Evolutionary conservation across 495 filamentous ascomycete genomes (phyloP).

Genomic region (Podospora anserina): DNA sequence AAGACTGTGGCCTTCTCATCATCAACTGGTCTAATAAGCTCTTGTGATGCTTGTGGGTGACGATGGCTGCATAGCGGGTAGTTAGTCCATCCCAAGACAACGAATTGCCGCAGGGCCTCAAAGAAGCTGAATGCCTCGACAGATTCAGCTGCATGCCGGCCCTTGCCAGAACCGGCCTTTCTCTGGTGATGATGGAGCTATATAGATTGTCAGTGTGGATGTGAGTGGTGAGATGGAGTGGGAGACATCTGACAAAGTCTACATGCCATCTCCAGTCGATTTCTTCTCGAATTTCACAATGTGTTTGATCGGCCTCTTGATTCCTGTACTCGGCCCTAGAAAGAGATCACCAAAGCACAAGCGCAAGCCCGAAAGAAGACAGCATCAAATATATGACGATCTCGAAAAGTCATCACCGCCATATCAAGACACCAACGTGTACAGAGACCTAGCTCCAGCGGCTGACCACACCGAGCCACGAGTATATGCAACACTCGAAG

Average conservation of each 20-base stretch:
- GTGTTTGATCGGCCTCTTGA: conserved; percentile 18
- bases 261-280: background rate
- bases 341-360: conserved; percentile 8
- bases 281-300: conserved; percentile 5
- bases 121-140: background rate
- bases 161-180: background rate
- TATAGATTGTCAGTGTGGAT: background rate
- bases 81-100: background rate
- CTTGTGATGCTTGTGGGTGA: background rate
- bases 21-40: background rate
- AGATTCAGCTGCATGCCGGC: background rate
- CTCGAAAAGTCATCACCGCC: background rate
- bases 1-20: background rate
- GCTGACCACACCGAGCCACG: conserved; percentile 14
- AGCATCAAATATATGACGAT: background rate
- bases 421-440: conserved; percentile 3
- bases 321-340: conserved; percentile 1
- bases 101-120: background rate
- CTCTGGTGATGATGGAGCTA: background rate
- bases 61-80: background rate
- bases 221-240: background rate
- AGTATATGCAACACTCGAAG: conserved; percentile 14
- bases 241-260: background rate
- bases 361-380: background rate
- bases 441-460: background rate